Conservation (phyloP, 129 eudicot genomes). For the Mikania micrantha region DNA sequence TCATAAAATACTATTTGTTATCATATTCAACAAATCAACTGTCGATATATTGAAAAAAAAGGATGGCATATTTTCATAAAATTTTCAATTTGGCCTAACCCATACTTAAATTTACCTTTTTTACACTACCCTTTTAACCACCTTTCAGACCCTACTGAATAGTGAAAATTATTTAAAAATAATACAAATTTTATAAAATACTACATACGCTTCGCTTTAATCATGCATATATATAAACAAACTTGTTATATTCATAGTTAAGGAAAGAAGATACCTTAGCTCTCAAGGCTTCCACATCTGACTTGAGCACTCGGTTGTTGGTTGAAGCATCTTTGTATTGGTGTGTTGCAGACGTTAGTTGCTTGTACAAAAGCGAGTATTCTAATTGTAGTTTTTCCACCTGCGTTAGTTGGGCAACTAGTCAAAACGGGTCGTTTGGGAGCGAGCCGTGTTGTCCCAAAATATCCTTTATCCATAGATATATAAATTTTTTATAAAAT, state of each 20-base stretch:
- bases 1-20: not conserved
- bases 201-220: too few relatives aligned
- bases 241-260: not conserved
- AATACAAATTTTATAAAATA: too few relatives aligned
- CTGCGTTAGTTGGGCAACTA: slow-evolving; percentile 16
- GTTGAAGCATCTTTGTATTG: slow-evolving; percentile 75
- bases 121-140: not conserved
- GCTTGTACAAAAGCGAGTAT: slow-evolving; percentile 61
- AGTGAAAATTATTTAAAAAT: too few relatives aligned
- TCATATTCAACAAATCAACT: not conserved
- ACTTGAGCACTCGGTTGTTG: slow-evolving; percentile 83
- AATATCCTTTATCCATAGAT: not conserved
- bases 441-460: not conserved
- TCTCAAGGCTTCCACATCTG: slow-evolving; percentile 95
- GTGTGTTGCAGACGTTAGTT: slow-evolving; percentile 67
- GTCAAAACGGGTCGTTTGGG: not conserved
- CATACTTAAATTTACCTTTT: not conserved
- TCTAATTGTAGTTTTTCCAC: slow-evolving; percentile 66
- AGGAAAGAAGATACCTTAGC: slow-evolving; percentile 60
- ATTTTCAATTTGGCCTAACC: not conserved
- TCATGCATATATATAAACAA: too few relatives aligned
- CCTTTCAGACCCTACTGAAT: too few relatives aligned
- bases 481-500: not conserved
- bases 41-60: not conserved
- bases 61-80: too few relatives aligned